Percentiles rank a stretch among this genome's conserved stretches.
Evolutionary conservation across 176 grass and related monocot genomes (phyloP).

Genomic region (Elymus sibiricus): DNA sequence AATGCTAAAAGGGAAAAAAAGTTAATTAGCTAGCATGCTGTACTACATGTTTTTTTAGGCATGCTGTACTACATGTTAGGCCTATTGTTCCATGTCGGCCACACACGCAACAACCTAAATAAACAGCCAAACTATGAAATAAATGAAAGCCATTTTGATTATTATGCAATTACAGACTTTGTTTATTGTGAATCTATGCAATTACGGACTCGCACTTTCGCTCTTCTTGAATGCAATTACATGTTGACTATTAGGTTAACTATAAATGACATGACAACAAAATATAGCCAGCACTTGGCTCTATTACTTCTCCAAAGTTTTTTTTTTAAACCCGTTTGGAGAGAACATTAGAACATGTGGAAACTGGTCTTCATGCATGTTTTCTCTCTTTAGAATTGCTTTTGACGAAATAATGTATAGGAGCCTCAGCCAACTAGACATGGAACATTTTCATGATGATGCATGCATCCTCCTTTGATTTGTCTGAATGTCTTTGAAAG

Average conservation of each 20-base stretch:
- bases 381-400: background rate
- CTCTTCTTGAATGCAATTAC: too few relatives aligned
- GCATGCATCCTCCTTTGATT: background rate
- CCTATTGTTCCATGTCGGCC: slow-evolving; percentile 27
- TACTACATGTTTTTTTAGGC: background rate
- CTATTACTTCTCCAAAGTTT: background rate
- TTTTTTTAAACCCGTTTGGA: background rate
- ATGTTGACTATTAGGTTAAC: too few relatives aligned
- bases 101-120: slow-evolving; percentile 1
- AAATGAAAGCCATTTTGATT: background rate
- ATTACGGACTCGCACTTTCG: background rate
- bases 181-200: background rate
- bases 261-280: too few relatives aligned
- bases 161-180: background rate
- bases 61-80: slow-evolving; percentile 16
- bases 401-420: background rate
- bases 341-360: background rate
- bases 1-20: background rate
- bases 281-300: too few relatives aligned
- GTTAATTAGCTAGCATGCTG: background rate
- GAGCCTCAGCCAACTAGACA: background rate
- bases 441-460: background rate
- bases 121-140: background rate
- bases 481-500: background rate
- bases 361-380: background rate